Conservation (phyloP, 169 alveolate species). For the Cryptosporidium baileyi region DNA sequence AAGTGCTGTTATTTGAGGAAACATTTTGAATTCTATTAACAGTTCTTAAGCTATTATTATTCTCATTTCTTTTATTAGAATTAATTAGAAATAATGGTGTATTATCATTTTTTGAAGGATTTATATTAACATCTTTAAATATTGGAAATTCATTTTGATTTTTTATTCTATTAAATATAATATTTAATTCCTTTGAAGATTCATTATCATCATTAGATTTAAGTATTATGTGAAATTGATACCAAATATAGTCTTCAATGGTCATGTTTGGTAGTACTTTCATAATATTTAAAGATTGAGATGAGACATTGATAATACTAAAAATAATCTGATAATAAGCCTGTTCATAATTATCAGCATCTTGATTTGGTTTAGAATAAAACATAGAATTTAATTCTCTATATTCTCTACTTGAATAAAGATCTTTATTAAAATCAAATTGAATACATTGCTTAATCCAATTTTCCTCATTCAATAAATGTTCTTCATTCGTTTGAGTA, state of each 20-base stretch:
- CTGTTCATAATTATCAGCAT: not conserved
- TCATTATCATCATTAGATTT: conserved; percentile 43
- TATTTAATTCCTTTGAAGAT: conserved; percentile 12
- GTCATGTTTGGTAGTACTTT: conserved; percentile 14
- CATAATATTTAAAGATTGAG: conserved; percentile 17
- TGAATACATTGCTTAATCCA: conserved; percentile 64
- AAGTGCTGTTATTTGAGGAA: not conserved
- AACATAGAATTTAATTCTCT: conserved; percentile 44
- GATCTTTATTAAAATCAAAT: conserved; percentile 24
- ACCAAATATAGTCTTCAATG: conserved; percentile 64
- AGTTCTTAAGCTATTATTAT: not conserved
- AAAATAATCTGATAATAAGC: conserved; percentile 39
- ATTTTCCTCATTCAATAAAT: conserved; percentile 4
- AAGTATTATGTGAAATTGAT: conserved; percentile 40
- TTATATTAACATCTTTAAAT: not conserved
- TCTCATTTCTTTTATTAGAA: conserved; percentile 2
- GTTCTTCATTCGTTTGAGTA: conserved; percentile 13
- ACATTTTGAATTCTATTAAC: not conserved
- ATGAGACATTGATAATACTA: conserved; percentile 17
- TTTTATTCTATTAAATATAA: not conserved
- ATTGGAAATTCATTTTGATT: not conserved
- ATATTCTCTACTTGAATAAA: conserved; percentile 38
- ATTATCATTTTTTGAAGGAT: not conserved
- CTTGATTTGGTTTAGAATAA: conserved; percentile 18
- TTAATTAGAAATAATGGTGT: not conserved